Evolutionary conservation across 768 basidiomycete species (phyloP).

Genomic region (Collybia mongolica): DNA sequence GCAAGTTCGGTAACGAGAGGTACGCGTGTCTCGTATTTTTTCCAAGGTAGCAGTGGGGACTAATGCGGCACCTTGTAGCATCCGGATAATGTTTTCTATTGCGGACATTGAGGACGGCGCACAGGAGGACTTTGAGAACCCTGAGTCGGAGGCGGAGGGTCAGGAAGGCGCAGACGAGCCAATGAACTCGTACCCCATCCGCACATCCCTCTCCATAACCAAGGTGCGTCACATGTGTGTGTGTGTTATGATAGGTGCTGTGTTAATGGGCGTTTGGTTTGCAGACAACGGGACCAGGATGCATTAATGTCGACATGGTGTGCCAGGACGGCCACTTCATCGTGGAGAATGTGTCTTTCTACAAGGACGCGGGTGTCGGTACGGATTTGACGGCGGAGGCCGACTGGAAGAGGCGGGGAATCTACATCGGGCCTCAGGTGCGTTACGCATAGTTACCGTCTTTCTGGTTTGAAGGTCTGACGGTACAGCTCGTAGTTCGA

Average conservation of each 20-base stretch:
- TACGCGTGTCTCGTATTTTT: slow-evolving; percentile 35
- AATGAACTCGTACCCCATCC: slow-evolving; percentile 62
- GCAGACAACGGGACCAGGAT: slow-evolving; percentile 55
- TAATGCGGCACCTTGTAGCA: slow-evolving; percentile 39
- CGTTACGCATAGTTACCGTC: neutral
- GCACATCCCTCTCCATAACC: slow-evolving; percentile 78
- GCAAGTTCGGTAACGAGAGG: slow-evolving; percentile 90
- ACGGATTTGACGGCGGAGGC: slow-evolving; percentile 82
- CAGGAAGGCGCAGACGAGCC: slow-evolving; percentile 21
- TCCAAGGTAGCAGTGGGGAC: neutral
- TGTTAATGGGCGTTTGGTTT: neutral
- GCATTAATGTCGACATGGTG: slow-evolving; percentile 76
- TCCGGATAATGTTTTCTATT: slow-evolving; percentile 91
- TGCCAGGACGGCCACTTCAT: slow-evolving; percentile 78
- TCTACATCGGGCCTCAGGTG: slow-evolving; percentile 91
- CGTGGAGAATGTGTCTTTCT: slow-evolving; percentile 90
- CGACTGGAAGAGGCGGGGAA: slow-evolving; percentile 89
- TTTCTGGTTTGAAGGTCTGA: neutral
- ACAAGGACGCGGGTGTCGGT: slow-evolving; percentile 68
- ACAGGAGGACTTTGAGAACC: slow-evolving; percentile 22
- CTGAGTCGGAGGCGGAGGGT: slow-evolving; percentile 23
- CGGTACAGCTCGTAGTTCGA: slow-evolving; percentile 59
- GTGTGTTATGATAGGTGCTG: neutral
- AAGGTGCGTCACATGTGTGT: slow-evolving; percentile 49
- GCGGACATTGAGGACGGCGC: slow-evolving; percentile 71